Evolutionary conservation across 805 yeast genomes (phyloP).

Genomic region (Saccharomycopsis guyanensis): DNA sequence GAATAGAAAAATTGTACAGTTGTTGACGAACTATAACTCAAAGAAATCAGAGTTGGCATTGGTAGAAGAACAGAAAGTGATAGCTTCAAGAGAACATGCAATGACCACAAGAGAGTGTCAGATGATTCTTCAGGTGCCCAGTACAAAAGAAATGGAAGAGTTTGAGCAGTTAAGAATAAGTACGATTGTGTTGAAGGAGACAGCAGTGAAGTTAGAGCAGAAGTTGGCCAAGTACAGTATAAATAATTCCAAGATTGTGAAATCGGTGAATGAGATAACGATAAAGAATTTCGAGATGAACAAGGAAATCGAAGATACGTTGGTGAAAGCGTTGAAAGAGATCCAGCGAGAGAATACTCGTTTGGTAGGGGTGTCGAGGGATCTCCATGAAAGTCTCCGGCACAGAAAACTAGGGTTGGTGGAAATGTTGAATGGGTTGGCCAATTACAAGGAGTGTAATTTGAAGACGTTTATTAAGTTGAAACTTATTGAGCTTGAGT

Average conservation of each 20-base stretch:
- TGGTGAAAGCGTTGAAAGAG: conserved; percentile 7
- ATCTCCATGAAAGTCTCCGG: conserved; percentile 2
- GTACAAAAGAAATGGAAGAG: not conserved
- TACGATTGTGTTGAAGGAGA: conserved; percentile 3
- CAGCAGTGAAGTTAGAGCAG: not conserved
- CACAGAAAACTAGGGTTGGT: conserved; percentile 4
- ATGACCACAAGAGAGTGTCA: not conserved
- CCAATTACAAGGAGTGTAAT: conserved; percentile 3
- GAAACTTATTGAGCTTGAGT: conserved; percentile 5
- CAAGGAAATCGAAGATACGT: conserved; percentile 13
- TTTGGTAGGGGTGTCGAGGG: not conserved
- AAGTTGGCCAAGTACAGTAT: conserved; percentile 9
- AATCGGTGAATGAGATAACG: conserved; percentile 16
- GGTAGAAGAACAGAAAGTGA: not conserved
- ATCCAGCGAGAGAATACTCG: conserved; percentile 9
- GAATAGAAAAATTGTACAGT: too few species aligned
- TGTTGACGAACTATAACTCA: not conserved
- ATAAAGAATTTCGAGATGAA: conserved; percentile 16
- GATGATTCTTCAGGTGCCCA: not conserved
- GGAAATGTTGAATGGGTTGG: conserved; percentile 6
- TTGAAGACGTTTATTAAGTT: conserved; percentile 1
- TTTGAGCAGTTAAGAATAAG: conserved; percentile 9
- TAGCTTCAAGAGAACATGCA: conserved; percentile 1
- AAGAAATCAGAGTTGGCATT: not conserved
- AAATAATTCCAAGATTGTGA: conserved; percentile 13